A percentile compares a stretch with the other conserved stretches of the same genome.
Evolutionary conservation across 495 filamentous ascomycete genomes (phyloP).

Genomic region (Penicillium turbatum): DNA sequence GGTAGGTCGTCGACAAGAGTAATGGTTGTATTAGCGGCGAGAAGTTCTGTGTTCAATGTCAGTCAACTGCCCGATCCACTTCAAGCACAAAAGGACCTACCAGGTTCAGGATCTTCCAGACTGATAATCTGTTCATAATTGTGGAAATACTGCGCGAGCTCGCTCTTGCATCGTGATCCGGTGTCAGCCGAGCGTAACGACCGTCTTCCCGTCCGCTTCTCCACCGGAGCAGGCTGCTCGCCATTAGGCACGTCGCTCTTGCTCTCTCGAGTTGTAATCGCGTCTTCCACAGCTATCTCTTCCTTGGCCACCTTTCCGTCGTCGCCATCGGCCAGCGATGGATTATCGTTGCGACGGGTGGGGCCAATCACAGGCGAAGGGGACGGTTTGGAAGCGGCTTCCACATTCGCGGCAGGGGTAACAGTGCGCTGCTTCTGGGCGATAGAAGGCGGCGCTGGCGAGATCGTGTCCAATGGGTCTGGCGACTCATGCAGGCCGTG

Average conservation of each 20-base stretch:
- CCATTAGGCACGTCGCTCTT: constrained; percentile 4
- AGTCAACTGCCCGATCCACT: not conserved
- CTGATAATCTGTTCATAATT: constrained; percentile 90
- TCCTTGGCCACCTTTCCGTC: not conserved
- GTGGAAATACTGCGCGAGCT: constrained; percentile 80
- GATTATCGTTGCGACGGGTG: constrained; percentile 17
- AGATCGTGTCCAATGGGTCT: constrained; percentile 41
- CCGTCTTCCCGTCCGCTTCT: constrained; percentile 32
- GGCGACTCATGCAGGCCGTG: constrained; percentile 28
- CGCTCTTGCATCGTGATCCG: constrained; percentile 69
- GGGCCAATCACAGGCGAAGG: constrained; percentile 13
- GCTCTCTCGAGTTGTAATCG: constrained; percentile 3
- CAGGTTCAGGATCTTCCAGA: constrained; percentile 68
- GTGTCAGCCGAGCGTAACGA: constrained; percentile 49
- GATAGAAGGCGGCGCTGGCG: constrained; percentile 17
- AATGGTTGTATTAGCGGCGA: constrained; percentile 42
- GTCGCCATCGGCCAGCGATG: constrained; percentile 3
- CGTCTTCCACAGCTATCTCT: not conserved
- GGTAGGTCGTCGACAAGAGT: constrained; percentile 44
- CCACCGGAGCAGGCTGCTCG: constrained; percentile 7
- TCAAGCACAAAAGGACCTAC: constrained; percentile 45
- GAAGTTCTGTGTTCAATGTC: constrained; percentile 33
- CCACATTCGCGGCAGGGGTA: constrained; percentile 3
- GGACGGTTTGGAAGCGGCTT: constrained; percentile 1
- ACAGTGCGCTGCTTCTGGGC: constrained; percentile 11